Percentiles rank a stretch among this genome's conserved stretches.
These are phyloP conservation scores for Astrothelium macrocarpum DNA, from an alignment of 495 filamentous ascomycete species.

Conservation along the genomic window DNA sequence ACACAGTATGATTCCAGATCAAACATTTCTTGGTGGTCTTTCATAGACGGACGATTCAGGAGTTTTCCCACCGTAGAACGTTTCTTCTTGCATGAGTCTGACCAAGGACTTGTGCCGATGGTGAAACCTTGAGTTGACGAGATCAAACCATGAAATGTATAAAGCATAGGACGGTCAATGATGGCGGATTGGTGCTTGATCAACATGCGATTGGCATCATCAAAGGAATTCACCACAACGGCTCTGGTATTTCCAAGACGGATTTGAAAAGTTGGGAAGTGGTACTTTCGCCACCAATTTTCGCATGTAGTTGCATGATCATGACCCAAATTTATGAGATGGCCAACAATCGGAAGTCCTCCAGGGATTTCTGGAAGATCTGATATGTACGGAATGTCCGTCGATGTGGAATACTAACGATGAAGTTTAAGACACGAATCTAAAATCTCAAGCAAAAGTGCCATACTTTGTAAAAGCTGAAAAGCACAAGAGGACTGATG, in stretches of 20 bases:
- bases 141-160: constrained; percentile 62
- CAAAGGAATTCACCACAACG: constrained; percentile 41
- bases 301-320: constrained; percentile 47
- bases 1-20: constrained; percentile 44
- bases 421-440: not conserved
- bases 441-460: not conserved
- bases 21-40: constrained; percentile 42
- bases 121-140: constrained; percentile 64
- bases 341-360: constrained; percentile 41
- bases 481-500: not conserved
- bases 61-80: constrained; percentile 43
- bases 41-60: constrained; percentile 37
- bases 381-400: constrained; percentile 41
- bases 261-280: constrained; percentile 47
- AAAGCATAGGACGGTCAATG: constrained; percentile 57
- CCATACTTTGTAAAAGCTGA: not conserved
- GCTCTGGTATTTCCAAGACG: constrained; percentile 41
- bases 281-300: constrained; percentile 44
- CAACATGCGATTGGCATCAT: constrained; percentile 53
- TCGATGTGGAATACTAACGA: constrained; percentile 10
- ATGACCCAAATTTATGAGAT: constrained; percentile 46
- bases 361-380: constrained; percentile 45
- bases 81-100: constrained; percentile 44
- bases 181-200: constrained; percentile 55
- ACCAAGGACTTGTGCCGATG: constrained; percentile 60